Evolutionary conservation across 257 asterid genomes (phyloP), one percentile per base, ranked within the genome.

Genomic region (Solanum lignicaule): DNA sequence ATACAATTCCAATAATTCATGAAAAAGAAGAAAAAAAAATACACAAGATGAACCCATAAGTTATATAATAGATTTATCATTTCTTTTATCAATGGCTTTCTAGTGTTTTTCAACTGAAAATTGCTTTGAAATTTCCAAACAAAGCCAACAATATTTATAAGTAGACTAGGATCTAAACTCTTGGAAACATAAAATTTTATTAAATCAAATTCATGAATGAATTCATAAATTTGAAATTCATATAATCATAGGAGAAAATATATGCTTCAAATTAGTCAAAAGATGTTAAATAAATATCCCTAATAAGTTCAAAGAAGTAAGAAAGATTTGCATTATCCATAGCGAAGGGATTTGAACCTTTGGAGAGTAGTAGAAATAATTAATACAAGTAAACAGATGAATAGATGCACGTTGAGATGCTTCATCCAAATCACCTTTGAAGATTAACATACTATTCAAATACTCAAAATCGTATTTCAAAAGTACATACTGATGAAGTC

Each of bases 371-470:
- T 1, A 13, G 2, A 76, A 13, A 38, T 6, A 76, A 38, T 12
- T 2, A 0, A 0, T 4, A 39, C 60, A 38, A n/a, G 1, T 13
- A 5, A 6, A 6, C 13, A n/a, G 1, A 76, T 3, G 4, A 15
- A 3, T 16, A 15, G 62, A 52, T 52, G 62, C 62, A 52, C 23
- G n/a, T 18, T 52, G n/a, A 52, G 62, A 52, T 4, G 62, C 62
- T 52, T 52, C 4, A 16, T 52, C 60, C 12, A 76, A 13, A n/a
- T 78, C 5, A n/a, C 84, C 84, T 7, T 78, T 6, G 2, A 78
- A 4, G 7, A 25, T 3, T 25, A 39, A n/a, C 20, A 3, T 39
- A 1, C 15, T 2, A 7, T 13, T 6, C 35, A 78, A 14, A 7
- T 78, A 25, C 7, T 41, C 7, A 5, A 78, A 7, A 6, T 39